Evolutionary conservation across 768 basidiomycete genomes (phyloP), one percentile per base, ranked within the genome.

Genomic region (Tylopilus plumbeoviolaceoides): DNA sequence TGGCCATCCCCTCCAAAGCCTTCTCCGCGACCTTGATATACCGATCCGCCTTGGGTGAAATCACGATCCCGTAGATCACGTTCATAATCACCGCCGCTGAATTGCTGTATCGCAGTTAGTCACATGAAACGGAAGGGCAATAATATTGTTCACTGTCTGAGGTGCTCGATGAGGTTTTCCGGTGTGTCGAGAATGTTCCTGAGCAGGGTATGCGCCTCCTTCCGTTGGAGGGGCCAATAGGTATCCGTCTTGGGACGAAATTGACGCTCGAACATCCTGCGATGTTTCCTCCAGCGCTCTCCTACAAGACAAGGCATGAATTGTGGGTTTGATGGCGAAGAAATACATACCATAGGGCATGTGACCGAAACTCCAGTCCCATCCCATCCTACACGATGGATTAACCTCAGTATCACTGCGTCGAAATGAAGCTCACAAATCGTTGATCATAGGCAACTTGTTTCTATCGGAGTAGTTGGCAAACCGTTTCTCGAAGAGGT

Each of bases 401-500:
- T 46, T 48, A 54, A 4, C 25, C 17, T 12, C 12, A 2, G 7
- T 18, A 40, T 27, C 17, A 2, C 7, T 11, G 7, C 5, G 25
- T 31, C 30, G 17, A 33, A 30, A 53, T 40, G 36, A 25, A 42
- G 65, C 72, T 49, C 51, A 78, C 78, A 82, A 55, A 21, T 77
- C 76, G 50, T 78, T 73, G 51, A 78, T 75, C 80, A 82, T 81
- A 0, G 71, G 68, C 8, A 77, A 66, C 53, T 72, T 57, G 36
- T 66, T 71, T 41, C 80, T 74, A 57, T 81, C 80, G 6, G 83
- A 82, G 56, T 83, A 84, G 45, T 80, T 82, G 17, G 67, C 59
- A 28, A 77, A 79, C 15, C 78, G 72, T 55, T 77, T 82, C 48
- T 83, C 82, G 31, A 85, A 78, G 1, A 84, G 73, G 25, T 84